Percentiles rank a stretch among this genome's conserved stretches.
Conservation (phyloP, 345 rosid species). For the Populus simonii region DNA sequence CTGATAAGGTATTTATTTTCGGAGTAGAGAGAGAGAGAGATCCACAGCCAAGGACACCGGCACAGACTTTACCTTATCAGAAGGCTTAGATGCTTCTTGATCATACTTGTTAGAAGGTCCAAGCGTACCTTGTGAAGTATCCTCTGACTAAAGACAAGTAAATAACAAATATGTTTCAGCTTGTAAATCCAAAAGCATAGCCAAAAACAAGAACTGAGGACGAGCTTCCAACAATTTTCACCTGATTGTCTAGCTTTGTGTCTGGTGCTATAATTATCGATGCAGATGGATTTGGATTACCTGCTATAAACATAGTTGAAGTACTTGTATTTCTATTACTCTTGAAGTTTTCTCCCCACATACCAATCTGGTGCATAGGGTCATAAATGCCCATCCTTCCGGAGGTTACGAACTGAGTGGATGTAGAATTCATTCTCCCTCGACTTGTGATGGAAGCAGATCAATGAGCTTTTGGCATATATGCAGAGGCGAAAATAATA, state of each 20-base stretch:
- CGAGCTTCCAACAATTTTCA: slow-evolving; percentile 21
- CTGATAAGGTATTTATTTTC: background rate
- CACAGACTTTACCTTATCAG: slow-evolving; percentile 52
- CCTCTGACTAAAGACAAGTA: slow-evolving; percentile 63
- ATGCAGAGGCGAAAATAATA: background rate
- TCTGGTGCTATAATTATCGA: slow-evolving; percentile 42
- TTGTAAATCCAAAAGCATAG: slow-evolving; percentile 4
- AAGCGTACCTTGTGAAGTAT: slow-evolving; percentile 63
- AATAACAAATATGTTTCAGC: slow-evolving; percentile 18
- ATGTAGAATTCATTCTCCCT: slow-evolving; percentile 69
- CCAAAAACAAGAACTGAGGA: slow-evolving; percentile 5
- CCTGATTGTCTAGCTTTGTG: slow-evolving; percentile 65
- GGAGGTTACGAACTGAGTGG: slow-evolving; percentile 67
- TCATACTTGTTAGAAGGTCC: slow-evolving; percentile 63
- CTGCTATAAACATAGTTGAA: slow-evolving; percentile 34
- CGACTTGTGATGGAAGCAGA: slow-evolving; percentile 25
- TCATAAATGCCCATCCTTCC: slow-evolving; percentile 75
- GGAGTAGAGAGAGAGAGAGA: background rate
- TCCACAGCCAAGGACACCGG: background rate
- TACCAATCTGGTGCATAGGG: slow-evolving; percentile 61
- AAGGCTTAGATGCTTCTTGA: slow-evolving; percentile 73
- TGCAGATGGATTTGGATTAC: slow-evolving; percentile 16
- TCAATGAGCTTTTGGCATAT: slow-evolving; percentile 22
- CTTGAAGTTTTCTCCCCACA: slow-evolving; percentile 80
- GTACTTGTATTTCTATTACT: slow-evolving; percentile 44